Base-by-base conservation (phyloP, 805 yeast species). In the Cyberlindnera xishuangbannaensis region DNA sequence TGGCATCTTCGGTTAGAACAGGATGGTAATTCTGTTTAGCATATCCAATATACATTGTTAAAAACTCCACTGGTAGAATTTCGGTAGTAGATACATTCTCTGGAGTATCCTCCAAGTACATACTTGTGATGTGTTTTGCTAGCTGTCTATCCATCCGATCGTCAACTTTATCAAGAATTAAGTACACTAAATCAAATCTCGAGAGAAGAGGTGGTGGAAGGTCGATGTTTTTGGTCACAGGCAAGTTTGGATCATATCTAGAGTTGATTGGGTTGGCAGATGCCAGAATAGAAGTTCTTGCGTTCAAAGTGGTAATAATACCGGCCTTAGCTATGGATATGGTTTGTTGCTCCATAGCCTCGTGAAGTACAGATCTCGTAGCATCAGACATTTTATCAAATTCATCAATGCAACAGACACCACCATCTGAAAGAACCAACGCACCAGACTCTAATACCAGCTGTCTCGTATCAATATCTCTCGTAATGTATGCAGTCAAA, bases 341-440 rank as follows among this genome's bases (percentile, higher is more conserved):
- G 1, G 98, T 92, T 59, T 92, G 98, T 58, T 92, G 98, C 64
- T 92, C 98, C 98, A 92, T 92, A 9, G 92, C 98, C 68, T 92
- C 98, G 57, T 92, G 98, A 34, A 92, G 65, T 9, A 92, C 97
- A 7, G 96, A 86, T 51, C 97, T 69, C 0, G 97, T 90, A 2
- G 94, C 64, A 47, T 92, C 97, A 34, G 82, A 74, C 98, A 92
- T 92, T 61, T 92, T 92, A 63, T 92, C 98, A 55, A 90, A 92
- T 67, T 92, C 98, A 66, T 92, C 98, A 56, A 92, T 92, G 62
- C 98, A 92, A 65, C 98, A 92, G 27, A 92, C 79, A 69, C 98
- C 98, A 38, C 97, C 97, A 61, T 92, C 98, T 8, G 96, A 85
- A 27, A 92, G 67, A 11, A 92, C 97, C 43, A 92, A 69, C 0